Percentiles rank a stretch among this genome's conserved stretches.
Evolutionary conservation across 768 basidiomycete genomes (phyloP).

Genomic region (Tricholoma hemisulphureum): DNA sequence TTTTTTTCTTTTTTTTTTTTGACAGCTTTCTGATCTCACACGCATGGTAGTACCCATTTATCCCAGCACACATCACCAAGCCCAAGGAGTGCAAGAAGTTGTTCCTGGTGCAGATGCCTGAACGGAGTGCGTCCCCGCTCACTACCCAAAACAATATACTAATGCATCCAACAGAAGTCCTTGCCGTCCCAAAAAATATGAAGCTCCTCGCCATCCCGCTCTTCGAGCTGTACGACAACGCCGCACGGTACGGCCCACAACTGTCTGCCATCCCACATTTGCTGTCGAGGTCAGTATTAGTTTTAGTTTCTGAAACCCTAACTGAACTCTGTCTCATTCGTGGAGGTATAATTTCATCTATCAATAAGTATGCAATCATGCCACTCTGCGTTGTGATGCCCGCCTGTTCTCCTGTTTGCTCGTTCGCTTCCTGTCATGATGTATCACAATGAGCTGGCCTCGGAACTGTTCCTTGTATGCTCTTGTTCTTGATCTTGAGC

Average conservation of each 20-base stretch:
- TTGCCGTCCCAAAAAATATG: conserved; percentile 98
- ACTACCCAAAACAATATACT: neutral
- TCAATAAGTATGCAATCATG: conserved; percentile 41
- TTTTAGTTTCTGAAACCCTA: neutral
- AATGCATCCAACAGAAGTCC: conserved; percentile 62
- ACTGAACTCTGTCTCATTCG: conserved; percentile 28
- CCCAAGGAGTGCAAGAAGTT: conserved; percentile 98
- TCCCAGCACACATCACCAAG: conserved; percentile 94
- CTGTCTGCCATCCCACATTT: conserved; percentile 92
- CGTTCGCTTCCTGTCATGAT: neutral
- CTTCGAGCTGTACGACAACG: conserved; percentile 97
- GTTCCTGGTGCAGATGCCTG: conserved; percentile 94
- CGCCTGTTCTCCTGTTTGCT: neutral
- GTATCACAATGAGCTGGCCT: neutral
- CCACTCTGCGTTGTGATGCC: neutral
- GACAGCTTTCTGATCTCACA: neutral
- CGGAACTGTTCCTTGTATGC: neutral
- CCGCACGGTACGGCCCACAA: conserved; percentile 92
- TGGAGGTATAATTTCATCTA: conserved; percentile 82
- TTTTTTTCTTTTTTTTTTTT: neutral
- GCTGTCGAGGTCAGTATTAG: conserved; percentile 64
- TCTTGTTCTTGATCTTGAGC: neutral
- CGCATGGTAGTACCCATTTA: conserved; percentile 75
- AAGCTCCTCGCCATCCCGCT: conserved; percentile 95
- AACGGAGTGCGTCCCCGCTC: conserved; percentile 66